These are phyloP conservation scores for Linum usitatissimum DNA, from an alignment of 345 rosid genomes.

Conservation along the genomic window DNA sequence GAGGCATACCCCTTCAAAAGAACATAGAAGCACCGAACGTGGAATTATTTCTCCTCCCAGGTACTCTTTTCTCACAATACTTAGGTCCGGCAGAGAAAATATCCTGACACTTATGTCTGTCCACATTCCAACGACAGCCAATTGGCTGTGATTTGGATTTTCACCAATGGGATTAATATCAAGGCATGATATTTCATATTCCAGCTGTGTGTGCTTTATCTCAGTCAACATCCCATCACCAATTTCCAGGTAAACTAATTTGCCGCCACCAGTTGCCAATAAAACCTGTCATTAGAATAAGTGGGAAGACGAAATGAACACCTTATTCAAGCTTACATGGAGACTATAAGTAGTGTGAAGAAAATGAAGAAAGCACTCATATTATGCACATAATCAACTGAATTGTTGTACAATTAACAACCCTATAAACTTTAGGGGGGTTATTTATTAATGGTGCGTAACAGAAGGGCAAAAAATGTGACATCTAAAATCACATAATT, in stretches of 20 bases:
- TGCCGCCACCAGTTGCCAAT: conserved; percentile 92
- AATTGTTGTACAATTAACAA: too few relatives aligned
- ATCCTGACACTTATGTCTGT: conserved; percentile 81
- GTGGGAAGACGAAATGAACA: neutral
- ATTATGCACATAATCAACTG: neutral
- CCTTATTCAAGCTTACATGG: neutral
- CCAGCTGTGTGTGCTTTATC: conserved; percentile 59
- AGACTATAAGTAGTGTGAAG: neutral
- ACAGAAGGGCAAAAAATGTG: conserved; percentile 6
- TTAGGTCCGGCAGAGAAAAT: conserved; percentile 71
- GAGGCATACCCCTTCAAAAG: conserved; percentile 84
- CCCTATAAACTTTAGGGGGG: too few relatives aligned
- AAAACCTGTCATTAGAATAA: conserved; percentile 46
- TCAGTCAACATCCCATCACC: conserved; percentile 68
- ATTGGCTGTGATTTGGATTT: conserved; percentile 55
- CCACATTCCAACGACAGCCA: conserved; percentile 99
- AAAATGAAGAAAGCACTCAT: neutral
- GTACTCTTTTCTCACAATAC: conserved; percentile 68
- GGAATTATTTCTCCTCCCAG: conserved; percentile 96
- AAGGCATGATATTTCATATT: conserved; percentile 86
- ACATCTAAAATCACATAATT: too few relatives aligned
- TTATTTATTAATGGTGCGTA: neutral
- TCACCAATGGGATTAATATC: conserved; percentile 88
- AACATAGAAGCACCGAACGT: conserved; percentile 80
- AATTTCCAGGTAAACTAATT: conserved; percentile 83